Base-by-base conservation (phyloP, 2,329 filamentous ascomycete genomes). In the Colletotrichum musicola region DNA sequence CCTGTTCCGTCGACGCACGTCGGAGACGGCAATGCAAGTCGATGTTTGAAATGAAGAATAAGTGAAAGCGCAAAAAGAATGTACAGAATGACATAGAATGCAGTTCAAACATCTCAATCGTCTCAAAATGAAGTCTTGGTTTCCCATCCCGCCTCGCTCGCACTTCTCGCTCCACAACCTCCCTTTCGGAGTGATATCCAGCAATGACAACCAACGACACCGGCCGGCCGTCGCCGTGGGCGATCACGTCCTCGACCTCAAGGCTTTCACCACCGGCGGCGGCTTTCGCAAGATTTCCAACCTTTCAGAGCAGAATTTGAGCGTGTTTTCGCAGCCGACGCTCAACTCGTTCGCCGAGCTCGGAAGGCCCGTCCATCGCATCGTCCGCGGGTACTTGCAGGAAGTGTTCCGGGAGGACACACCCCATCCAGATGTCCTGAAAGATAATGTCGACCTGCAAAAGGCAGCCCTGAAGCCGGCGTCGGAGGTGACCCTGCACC, bases 151-250 rank as follows among this genome's bases (percentile, higher is more conserved):
- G 9, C 47, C 55, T 2, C 56, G 58, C 6, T 70, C 68, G 12
- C 68, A 79, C 72, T 94, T 94, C 80, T 93, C 91, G 7, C 81
- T 93, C 58, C 86, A 88, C 70, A 94, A 94, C 76, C 90, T 94
- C 67, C 92, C 92, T 1, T 93, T 93, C 74, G 92, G 92, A 69
- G 89, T 94, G 79, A 92, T 94, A 75, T 89, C 86, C 53, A 90
- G 89, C 1, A 71, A 82, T 7, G 77, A 81, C 3, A 83, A 86
- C 56, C 75, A 82, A 12, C 81, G 81, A 47, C 89, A 85, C 7
- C 89, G 88, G 27, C 84, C 87, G n/a, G 91, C 90, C 22, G 82
- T 92, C 71, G 91, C 91, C 18, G 89, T 94, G 74, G 92, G 92
- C 51, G 84, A 88, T 20, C 82, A 91, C 76, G 89, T 89, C 1